A percentile compares a stretch with the other conserved stretches of the same genome.
These are phyloP conservation scores for Phaseolus lunatus DNA, from an alignment of 306 rosid genomes.

Conservation along the genomic window DNA sequence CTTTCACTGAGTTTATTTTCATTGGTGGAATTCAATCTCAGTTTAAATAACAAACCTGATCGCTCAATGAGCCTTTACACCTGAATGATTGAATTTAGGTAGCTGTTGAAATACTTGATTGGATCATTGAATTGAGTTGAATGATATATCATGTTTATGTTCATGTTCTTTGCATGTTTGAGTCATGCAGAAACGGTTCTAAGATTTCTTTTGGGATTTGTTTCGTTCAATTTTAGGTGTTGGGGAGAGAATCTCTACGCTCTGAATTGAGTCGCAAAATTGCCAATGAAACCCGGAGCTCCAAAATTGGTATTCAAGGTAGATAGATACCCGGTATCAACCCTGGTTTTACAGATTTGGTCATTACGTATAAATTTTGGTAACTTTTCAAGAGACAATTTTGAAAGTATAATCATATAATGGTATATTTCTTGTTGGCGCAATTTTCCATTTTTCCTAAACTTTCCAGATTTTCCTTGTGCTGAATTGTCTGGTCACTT, in stretches of 20 bases:
- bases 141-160: background rate
- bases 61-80: background rate
- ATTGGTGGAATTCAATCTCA: background rate
- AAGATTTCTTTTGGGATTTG: slow-evolving; percentile 19
- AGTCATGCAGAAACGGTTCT: slow-evolving; percentile 33
- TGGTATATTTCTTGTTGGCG: background rate
- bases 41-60: background rate
- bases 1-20: background rate
- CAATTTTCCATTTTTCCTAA: background rate
- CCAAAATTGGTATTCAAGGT: slow-evolving; percentile 61
- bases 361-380: background rate
- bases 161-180: background rate
- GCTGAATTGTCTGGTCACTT: slow-evolving; percentile 8
- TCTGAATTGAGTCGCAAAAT: slow-evolving; percentile 51
- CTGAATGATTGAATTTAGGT: slow-evolving; percentile 7
- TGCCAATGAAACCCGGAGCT: slow-evolving; percentile 49
- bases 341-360: slow-evolving; percentile 6
- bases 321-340: slow-evolving; percentile 32
- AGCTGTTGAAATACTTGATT: slow-evolving; percentile 4
- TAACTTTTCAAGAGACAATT: background rate
- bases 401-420: background rate
- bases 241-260: slow-evolving; percentile 67
- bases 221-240: slow-evolving; percentile 53
- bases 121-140: background rate
- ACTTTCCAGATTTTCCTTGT: background rate